Conservation (phyloP, 257 asterid species). For the Galeopsis tetrahit region DNA sequence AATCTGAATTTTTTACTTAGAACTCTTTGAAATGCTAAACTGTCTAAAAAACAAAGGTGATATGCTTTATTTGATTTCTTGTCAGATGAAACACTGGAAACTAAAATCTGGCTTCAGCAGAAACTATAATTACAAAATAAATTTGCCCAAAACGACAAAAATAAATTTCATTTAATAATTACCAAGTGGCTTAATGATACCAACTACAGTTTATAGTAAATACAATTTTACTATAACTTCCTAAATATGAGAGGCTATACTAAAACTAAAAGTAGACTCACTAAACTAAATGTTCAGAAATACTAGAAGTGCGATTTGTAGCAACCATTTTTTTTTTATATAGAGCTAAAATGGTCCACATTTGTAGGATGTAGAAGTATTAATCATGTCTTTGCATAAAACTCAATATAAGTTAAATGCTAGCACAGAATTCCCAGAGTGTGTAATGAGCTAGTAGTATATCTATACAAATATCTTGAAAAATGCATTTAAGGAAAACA, state of each 20-base stretch:
- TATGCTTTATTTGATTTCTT: neutral
- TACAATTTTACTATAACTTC: conserved; percentile 3
- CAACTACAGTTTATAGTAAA: neutral
- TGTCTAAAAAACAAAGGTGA: neutral
- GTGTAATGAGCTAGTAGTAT: neutral
- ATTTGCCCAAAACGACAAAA: neutral
- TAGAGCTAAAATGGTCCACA: neutral
- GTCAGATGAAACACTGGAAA: neutral
- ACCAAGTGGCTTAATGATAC: neutral
- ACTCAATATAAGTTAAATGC: neutral
- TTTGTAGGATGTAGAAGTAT: neutral
- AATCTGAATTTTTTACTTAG: neutral
- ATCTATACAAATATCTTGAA: neutral
- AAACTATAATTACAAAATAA: neutral
- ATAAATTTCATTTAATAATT: neutral
- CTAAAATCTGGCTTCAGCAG: neutral
- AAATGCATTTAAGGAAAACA: neutral
- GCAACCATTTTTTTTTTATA: neutral
- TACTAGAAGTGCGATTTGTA: neutral
- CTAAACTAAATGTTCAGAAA: neutral
- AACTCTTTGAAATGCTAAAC: conserved; percentile 1
- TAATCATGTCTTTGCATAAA: neutral
- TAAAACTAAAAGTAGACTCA: neutral
- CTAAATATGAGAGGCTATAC: neutral
- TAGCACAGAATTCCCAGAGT: neutral